Base-by-base conservation (phyloP, 2,329 filamentous ascomycete genomes). In the Teratosphaeria pseudoeucalypti region DNA sequence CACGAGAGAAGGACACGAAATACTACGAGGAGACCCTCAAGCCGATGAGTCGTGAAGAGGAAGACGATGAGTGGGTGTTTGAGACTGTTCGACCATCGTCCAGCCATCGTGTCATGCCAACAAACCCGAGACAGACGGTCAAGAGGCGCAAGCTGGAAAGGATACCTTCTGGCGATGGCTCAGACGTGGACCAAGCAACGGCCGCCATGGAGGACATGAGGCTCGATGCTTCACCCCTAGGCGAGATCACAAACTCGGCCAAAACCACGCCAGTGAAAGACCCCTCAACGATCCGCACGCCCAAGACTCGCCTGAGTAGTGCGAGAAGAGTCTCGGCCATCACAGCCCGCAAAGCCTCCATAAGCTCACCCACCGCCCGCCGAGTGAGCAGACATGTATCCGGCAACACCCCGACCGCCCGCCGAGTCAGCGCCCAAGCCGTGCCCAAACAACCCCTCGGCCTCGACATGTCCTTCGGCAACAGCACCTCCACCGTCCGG, bases 21-120 rank as follows among this genome's bases (percentile, higher is more conserved):
- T 95, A 92, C 74, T 97, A 97, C 74, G 92, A 96, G 68, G 92
- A 97, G 76, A 96, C 92, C 2, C 79, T 97, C 79, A 63, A 65
- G 23, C 67, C 68, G 32, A 72, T 73, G 64, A 66, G 65, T 52
- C 60, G 63, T n/a, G 29, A 52, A 10, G 84, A 79, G 65, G 86
- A 91, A 5, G 81, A 89, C 16, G 90, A 96, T 64, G 92, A 89
- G 64, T 97, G 92, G 92, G 87, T 95, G 2, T 97, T 97, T 71
- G 92, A 96, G 70, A 97, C 92, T 0, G 85, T 97, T 70, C 94
- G 89, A 73, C 82, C 83, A 11, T 34, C 57, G 12, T 73, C 79
- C 12, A 74, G 79, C 7, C 90, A 88, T 0, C 74, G 78, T 62
- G 78, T 86, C 34, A 81, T 78, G 3, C 79, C 83, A 3, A 60